phyloP scores from a whole-genome alignment of 208 protist species.

The Trichomonas vaginalis region DNA sequence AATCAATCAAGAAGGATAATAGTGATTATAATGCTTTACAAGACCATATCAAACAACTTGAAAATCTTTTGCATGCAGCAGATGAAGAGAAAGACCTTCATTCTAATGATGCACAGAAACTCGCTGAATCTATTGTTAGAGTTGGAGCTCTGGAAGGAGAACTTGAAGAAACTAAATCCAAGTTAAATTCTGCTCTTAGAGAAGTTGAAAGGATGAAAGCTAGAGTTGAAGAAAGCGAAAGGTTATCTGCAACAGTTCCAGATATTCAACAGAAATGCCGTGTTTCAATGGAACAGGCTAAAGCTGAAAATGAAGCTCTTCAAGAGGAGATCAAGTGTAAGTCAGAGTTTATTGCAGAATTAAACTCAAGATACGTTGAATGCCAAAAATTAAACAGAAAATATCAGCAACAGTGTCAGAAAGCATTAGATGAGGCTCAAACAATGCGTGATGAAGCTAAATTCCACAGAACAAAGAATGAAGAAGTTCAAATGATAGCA shows the following conservation, averaged over 20 bases:
- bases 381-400: not conserved
- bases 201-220: not conserved
- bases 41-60: not conserved
- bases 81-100: not conserved
- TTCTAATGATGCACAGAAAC: not conserved
- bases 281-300: not conserved
- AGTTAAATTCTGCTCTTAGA: not conserved
- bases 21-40: not conserved
- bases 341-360: not conserved
- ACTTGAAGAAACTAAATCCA: not conserved
- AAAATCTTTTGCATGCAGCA: not conserved
- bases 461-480: not conserved
- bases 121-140: not conserved
- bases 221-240: not conserved
- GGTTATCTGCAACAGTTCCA: not conserved
- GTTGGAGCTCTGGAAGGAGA: not conserved
- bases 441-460: not conserved
- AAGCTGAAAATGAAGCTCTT: not conserved
- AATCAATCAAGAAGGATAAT: not conserved
- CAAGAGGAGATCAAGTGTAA: not conserved
- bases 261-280: not conserved
- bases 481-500: not conserved
- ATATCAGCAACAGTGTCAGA: not conserved
- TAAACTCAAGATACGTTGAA: not conserved
- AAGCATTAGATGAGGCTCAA: not conserved